Percentiles rank a stretch among this genome's conserved stretches.
Conservation (phyloP, 768 basidiomycete species). For the Trametes cubensis region DNA sequence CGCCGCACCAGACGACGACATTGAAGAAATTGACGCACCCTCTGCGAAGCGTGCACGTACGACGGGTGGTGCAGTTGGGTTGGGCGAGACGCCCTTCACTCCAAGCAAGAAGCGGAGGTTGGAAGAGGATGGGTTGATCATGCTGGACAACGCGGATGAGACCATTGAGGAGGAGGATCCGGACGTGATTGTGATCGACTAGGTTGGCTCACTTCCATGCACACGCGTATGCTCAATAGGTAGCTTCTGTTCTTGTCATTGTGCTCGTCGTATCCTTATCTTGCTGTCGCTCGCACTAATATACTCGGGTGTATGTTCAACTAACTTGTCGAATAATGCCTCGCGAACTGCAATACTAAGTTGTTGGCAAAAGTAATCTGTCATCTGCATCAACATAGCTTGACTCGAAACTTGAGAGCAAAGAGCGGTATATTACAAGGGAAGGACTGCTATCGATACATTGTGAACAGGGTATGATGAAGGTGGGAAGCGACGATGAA, state of each 20-base stretch:
- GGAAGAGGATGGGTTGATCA: conserved; percentile 74
- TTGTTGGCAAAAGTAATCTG: too few species aligned
- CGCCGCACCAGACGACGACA: conserved; percentile 54
- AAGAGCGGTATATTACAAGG: neutral
- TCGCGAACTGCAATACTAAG: too few species aligned
- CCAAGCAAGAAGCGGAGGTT: conserved; percentile 66
- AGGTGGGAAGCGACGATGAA: neutral
- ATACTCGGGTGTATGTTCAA: too few species aligned
- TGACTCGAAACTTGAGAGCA: too few species aligned
- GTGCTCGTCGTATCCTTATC: conserved; percentile 19
- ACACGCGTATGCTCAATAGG: neutral
- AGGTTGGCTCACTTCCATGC: neutral
- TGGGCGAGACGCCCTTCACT: conserved; percentile 41
- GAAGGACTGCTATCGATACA: neutral
- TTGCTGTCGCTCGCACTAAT: conserved; percentile 13
- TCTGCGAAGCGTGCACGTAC: conserved; percentile 55
- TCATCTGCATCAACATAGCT: too few species aligned
- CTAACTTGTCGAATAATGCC: too few species aligned
- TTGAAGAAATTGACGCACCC: conserved; percentile 45
- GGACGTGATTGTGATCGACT: conserved; percentile 63
- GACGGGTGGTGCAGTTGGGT: neutral
- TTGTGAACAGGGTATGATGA: neutral
- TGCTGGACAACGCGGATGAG: conserved; percentile 63
- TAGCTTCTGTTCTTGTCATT: neutral
- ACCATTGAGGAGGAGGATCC: conserved; percentile 49